Evolutionary conservation across 306 rosid species (phyloP), one percentile per base, ranked within the genome.

Genomic region (Rubus parviflorus): DNA sequence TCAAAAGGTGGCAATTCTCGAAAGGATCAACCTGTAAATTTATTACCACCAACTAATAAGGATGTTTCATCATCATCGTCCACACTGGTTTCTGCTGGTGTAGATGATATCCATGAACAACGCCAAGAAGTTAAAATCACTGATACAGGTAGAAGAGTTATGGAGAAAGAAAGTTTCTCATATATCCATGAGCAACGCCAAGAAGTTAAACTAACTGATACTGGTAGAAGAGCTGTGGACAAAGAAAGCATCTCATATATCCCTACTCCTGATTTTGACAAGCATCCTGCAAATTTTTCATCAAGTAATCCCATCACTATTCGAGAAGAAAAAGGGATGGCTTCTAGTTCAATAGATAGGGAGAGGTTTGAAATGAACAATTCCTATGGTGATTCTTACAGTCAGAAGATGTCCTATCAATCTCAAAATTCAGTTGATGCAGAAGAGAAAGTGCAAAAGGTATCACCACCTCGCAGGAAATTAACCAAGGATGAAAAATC

Each of bases 381-480:
- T 83, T 80, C 89, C 3, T 70, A 72, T 53, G 80, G 70, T 48
- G 97, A 92, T 75, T 79, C 86, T 38, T 85, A 87, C 52, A 72
- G 70, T 83, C 93, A 87, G 75, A 92, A 87, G 87, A 80, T 83
- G 75, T 78, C 84, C 51, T 73, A 83, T 65, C 84, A 85, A 82
- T 82, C 95, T 78, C 88, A 83, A 71, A 89, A 83, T 75, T 79
- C 80, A 47, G 83, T 37, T 73, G 97, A 87, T 80, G 56, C 83
- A 7, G 91, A 86, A 68, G 96, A 88, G 56, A 90, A 83, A 83
- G 97, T 92, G 75, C 92, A 83, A 77, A 89, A 90, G 86, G 97
- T 87, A 57, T 95, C 97, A 40, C 97, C 99, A 47, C 97, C 99
- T 37, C 88, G 86, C 70, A 87, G 96, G 70, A 95, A 92, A 88